A percentile compares a stretch with the other conserved stretches of the same genome.
phyloP scores from a whole-genome alignment of 2,329 filamentous ascomycete genomes.

The Metarhizium robertsii region DNA sequence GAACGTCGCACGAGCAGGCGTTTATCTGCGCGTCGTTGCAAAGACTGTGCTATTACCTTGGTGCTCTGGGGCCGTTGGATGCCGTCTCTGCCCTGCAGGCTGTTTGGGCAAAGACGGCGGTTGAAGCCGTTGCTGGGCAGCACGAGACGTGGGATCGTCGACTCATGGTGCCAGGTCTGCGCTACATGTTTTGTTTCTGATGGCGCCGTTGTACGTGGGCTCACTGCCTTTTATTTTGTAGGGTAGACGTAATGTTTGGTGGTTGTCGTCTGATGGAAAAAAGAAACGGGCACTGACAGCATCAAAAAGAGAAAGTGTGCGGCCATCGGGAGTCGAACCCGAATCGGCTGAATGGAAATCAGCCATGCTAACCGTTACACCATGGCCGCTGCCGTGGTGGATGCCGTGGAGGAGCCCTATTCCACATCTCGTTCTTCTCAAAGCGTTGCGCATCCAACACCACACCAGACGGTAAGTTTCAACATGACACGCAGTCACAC shows the following conservation, averaged over 20 bases:
- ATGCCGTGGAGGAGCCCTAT: neutral
- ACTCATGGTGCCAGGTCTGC: neutral
- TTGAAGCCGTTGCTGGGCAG: neutral
- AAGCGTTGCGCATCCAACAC: neutral
- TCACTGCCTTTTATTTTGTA: too few relatives aligned
- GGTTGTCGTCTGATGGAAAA: neutral
- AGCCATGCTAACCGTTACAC: slow-evolving; percentile 13
- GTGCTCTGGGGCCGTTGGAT: too few relatives aligned
- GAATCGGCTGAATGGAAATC: slow-evolving; percentile 14
- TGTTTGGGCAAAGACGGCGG: neutral
- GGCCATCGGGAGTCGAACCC: slow-evolving; percentile 12
- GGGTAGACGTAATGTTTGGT: neutral
- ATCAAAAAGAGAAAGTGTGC: neutral
- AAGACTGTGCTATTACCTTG: too few relatives aligned
- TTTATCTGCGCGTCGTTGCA: too few relatives aligned
- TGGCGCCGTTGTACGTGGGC: too few relatives aligned
- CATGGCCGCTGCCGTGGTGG: slow-evolving; percentile 6
- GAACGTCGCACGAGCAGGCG: too few relatives aligned
- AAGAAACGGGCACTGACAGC: too few relatives aligned
- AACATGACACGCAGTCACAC: too few relatives aligned
- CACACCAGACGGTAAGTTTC: too few relatives aligned
- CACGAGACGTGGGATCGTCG: neutral
- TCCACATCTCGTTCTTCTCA: neutral
- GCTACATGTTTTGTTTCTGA: neutral
- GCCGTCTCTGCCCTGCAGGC: neutral